Conservation (phyloP, 768 basidiomycete species). For the Psilocybe cubensis region DNA sequence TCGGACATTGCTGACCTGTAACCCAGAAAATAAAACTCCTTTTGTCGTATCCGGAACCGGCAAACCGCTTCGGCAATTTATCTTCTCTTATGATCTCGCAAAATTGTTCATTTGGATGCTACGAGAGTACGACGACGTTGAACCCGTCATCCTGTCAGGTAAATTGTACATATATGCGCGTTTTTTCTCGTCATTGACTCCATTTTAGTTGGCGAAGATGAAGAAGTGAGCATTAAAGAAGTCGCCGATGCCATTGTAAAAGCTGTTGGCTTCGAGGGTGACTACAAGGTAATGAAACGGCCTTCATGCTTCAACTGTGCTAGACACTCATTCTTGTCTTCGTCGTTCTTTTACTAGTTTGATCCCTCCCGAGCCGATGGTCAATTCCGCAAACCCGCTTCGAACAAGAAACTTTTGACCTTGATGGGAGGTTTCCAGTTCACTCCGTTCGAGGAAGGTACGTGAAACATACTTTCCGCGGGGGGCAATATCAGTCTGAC, state of each 20-base stretch:
- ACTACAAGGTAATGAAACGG: constrained; percentile 57
- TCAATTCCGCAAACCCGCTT: constrained; percentile 95
- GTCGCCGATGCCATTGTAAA: constrained; percentile 92
- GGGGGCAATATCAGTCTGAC: constrained; percentile 2
- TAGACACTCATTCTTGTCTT: background rate
- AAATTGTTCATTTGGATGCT: constrained; percentile 95
- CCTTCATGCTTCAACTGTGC: background rate
- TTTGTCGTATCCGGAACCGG: constrained; percentile 91
- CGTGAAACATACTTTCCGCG: constrained; percentile 8
- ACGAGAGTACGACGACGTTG: constrained; percentile 89
- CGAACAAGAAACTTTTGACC: constrained; percentile 83
- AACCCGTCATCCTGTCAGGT: constrained; percentile 93
- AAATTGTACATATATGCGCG: constrained; percentile 13
- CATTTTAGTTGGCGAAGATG: constrained; percentile 82
- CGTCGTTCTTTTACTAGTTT: constrained; percentile 76
- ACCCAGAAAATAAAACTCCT: constrained; percentile 76
- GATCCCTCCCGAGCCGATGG: constrained; percentile 87
- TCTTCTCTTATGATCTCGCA: constrained; percentile 95
- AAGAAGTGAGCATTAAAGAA: constrained; percentile 92
- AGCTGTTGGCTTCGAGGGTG: constrained; percentile 76
- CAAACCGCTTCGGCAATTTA: constrained; percentile 94
- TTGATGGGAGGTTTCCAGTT: constrained; percentile 85
- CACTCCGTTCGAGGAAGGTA: constrained; percentile 88
- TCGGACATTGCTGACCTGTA: background rate
- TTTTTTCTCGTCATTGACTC: constrained; percentile 1